phyloP scores from a whole-genome alignment of 2,329 filamentous ascomycete genomes.

The Aspergillus sergii region DNA sequence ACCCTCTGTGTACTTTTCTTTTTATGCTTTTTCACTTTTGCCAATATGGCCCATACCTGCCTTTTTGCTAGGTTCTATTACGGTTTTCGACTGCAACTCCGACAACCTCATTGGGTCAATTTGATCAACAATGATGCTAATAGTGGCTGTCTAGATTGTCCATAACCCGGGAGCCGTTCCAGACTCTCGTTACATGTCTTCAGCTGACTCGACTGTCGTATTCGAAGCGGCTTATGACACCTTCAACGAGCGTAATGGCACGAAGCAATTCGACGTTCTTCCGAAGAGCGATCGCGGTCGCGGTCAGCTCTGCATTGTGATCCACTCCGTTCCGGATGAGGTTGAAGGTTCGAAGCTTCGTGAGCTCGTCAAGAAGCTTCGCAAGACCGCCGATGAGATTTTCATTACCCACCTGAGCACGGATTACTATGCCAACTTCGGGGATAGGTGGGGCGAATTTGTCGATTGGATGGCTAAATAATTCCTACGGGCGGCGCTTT shows the following conservation, averaged over 20 bases:
- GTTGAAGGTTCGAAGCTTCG: slow-evolving; percentile 33
- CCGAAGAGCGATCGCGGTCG: slow-evolving; percentile 35
- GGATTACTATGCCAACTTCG: slow-evolving; percentile 47
- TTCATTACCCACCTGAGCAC: slow-evolving; percentile 44
- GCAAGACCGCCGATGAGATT: slow-evolving; percentile 40
- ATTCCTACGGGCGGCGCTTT: neutral
- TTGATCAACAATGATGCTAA: slow-evolving; percentile 20
- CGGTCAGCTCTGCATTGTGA: slow-evolving; percentile 36
- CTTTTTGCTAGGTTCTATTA: neutral
- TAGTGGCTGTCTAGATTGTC: slow-evolving; percentile 36
- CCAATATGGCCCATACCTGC: neutral
- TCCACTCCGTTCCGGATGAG: slow-evolving; percentile 41
- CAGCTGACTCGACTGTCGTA: slow-evolving; percentile 49
- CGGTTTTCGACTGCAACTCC: neutral
- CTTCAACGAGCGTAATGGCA: slow-evolving; percentile 37
- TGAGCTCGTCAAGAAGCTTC: slow-evolving; percentile 38
- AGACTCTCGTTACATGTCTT: slow-evolving; percentile 42
- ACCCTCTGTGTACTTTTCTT: neutral
- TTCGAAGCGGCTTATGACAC: slow-evolving; percentile 48
- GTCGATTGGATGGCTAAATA: slow-evolving; percentile 35
- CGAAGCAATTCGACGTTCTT: slow-evolving; percentile 36
- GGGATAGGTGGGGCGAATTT: slow-evolving; percentile 40
- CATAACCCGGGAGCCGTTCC: slow-evolving; percentile 52
- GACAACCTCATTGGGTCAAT: slow-evolving; percentile 4
- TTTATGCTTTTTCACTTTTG: neutral